Conservation (phyloP, 305 asterid species). For the Fraxinus floribunda region DNA sequence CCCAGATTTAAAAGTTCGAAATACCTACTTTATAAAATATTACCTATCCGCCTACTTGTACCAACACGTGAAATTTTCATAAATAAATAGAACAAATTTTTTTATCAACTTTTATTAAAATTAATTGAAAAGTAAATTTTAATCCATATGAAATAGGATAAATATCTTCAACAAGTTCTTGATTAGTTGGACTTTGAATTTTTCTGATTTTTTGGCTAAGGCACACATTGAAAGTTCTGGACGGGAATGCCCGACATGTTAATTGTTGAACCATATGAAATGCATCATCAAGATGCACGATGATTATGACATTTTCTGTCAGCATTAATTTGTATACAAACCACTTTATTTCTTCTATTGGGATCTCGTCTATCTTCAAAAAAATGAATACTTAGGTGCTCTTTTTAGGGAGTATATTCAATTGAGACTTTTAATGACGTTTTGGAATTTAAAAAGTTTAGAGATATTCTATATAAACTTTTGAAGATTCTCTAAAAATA, state of each 20-base stretch:
- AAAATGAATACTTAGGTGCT: background rate
- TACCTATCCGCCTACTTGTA: background rate
- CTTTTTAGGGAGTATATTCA: too few relatives aligned
- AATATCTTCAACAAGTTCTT: background rate
- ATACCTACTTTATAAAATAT: background rate
- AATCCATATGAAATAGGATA: too few relatives aligned
- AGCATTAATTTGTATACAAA: background rate
- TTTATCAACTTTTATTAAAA: too few relatives aligned
- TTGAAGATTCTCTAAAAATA: too few relatives aligned
- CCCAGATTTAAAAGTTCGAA: slow-evolving; percentile 15
- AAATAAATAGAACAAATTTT: background rate
- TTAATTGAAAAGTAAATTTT: too few relatives aligned
- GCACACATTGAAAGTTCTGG: background rate
- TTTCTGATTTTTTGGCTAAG: background rate
- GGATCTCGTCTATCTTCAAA: background rate
- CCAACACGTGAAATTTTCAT: background rate
- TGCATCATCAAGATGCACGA: background rate
- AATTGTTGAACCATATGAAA: background rate
- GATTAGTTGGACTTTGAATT: background rate
- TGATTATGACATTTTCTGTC: background rate
- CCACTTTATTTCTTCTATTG: background rate
- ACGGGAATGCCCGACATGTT: background rate
- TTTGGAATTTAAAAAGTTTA: too few relatives aligned
- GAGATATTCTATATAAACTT: too few relatives aligned
- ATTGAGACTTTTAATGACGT: too few relatives aligned